phyloP scores from a whole-genome alignment of 208 protist genomes.

The Leptomonas seymouri region DNA sequence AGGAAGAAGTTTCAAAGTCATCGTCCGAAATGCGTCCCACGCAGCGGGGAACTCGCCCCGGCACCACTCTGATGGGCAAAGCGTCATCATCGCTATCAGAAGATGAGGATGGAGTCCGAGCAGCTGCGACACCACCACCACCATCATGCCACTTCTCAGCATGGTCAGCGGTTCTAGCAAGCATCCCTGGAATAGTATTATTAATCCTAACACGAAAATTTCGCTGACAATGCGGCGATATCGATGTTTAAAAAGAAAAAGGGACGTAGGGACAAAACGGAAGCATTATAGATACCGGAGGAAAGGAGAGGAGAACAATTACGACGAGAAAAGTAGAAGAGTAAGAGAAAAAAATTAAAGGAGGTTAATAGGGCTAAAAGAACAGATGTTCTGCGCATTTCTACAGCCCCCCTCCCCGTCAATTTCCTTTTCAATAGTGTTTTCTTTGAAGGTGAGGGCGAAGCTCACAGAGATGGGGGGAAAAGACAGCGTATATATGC shows the following conservation, averaged over 20 bases:
- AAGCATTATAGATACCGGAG: background rate
- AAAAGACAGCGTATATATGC: too few species aligned
- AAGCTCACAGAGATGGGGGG: too few species aligned
- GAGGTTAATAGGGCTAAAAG: background rate
- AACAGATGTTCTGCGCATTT: too few species aligned
- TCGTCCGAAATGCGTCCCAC: slow-evolving; percentile 32
- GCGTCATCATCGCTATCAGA: slow-evolving; percentile 17
- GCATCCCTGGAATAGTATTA: background rate
- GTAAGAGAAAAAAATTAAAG: slow-evolving; percentile 8
- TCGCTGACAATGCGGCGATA: too few species aligned
- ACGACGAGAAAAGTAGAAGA: background rate
- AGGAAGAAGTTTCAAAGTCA: slow-evolving; percentile 33
- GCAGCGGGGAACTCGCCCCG: slow-evolving; percentile 11
- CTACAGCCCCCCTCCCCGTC: background rate
- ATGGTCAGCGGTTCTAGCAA: background rate
- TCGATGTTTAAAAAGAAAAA: background rate
- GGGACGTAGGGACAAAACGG: background rate
- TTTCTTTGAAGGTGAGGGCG: too few species aligned
- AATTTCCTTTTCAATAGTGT: background rate
- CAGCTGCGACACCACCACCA: background rate
- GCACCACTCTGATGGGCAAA: slow-evolving; percentile 19
- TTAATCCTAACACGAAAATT: background rate
- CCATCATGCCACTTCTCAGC: background rate
- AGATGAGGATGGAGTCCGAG: slow-evolving; percentile 16
- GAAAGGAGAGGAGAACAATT: background rate